Percentiles rank a stretch among this genome's conserved stretches.
These are phyloP conservation scores for Marasmius fiardii DNA, from an alignment of 1,284 basidiomycete genomes.

Conservation along the genomic window DNA sequence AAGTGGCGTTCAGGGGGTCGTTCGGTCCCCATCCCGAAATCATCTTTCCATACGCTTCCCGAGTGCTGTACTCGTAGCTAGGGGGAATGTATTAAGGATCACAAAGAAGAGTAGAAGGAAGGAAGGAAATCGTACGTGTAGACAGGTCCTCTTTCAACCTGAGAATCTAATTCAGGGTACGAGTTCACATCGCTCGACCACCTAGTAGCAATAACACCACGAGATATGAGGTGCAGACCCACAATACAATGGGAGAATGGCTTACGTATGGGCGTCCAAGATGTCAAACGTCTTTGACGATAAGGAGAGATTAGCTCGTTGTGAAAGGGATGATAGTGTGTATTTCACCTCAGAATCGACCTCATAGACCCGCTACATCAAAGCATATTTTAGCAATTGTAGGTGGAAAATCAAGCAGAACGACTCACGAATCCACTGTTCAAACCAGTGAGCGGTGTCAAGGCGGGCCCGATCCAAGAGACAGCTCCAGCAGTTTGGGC, in stretches of 20 bases:
- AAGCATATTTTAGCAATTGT: neutral
- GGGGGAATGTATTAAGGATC: no score
- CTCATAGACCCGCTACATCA: slow-evolving; percentile 64
- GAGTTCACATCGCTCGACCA: slow-evolving; percentile 62
- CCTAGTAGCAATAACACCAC: slow-evolving; percentile 27
- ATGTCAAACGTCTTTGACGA: slow-evolving; percentile 65
- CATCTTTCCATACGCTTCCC: slow-evolving; percentile 61
- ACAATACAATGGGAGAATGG: slow-evolving; percentile 9
- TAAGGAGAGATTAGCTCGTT: neutral
- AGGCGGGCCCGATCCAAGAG: slow-evolving; percentile 69
- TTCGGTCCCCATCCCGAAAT: slow-evolving; percentile 59
- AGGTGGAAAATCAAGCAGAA: neutral
- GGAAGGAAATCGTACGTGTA: slow-evolving; percentile 38
- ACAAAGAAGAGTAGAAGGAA: neutral
- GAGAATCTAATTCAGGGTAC: slow-evolving; percentile 51
- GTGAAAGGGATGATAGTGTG: neutral
- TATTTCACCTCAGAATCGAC: slow-evolving; percentile 60
- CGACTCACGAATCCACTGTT: slow-evolving; percentile 63
- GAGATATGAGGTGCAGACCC: slow-evolving; percentile 3
- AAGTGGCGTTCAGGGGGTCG: slow-evolving; percentile 79
- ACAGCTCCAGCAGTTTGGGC: slow-evolving; percentile 53
- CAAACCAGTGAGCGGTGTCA: slow-evolving; percentile 72
- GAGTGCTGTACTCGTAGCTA: slow-evolving; percentile 62
- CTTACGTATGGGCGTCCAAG: slow-evolving; percentile 70
- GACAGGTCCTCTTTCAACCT: slow-evolving; percentile 58